These are phyloP conservation scores for Hyphodiscus hymeniophilus DNA, from an alignment of 495 filamentous ascomycete genomes.

Conservation along the genomic window DNA sequence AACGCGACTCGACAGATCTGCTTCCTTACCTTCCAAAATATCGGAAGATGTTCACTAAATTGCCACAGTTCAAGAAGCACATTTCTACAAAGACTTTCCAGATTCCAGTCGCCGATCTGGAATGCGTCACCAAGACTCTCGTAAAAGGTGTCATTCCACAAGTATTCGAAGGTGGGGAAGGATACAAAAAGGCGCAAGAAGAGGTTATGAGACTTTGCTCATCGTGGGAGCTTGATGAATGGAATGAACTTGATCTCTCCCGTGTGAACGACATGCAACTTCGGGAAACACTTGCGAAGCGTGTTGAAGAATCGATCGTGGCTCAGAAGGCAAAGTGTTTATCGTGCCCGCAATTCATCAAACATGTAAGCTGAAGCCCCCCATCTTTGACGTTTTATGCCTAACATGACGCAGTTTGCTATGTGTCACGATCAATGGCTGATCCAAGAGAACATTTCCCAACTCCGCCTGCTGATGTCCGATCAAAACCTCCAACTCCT, in stretches of 20 bases:
- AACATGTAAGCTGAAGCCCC: slow-evolving; percentile 61
- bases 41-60: slow-evolving; percentile 46
- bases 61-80: slow-evolving; percentile 48
- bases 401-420: slow-evolving; percentile 49
- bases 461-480: slow-evolving; percentile 79
- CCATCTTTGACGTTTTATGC: background rate
- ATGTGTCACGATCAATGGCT: slow-evolving; percentile 95
- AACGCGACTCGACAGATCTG: slow-evolving; percentile 66
- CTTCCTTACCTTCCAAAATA: slow-evolving; percentile 69
- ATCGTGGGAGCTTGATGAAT: slow-evolving; percentile 63
- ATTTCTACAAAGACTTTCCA: slow-evolving; percentile 56
- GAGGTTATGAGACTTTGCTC: slow-evolving; percentile 53
- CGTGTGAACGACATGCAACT: slow-evolving; percentile 70
- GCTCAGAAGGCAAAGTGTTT: slow-evolving; percentile 51
- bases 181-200: slow-evolving; percentile 39
- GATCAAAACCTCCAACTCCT: slow-evolving; percentile 94
- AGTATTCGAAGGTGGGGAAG: slow-evolving; percentile 38
- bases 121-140: slow-evolving; percentile 69
- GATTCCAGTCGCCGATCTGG: slow-evolving; percentile 63
- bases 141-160: slow-evolving; percentile 53
- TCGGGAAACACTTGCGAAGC: slow-evolving; percentile 62
- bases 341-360: slow-evolving; percentile 65
- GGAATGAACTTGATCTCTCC: slow-evolving; percentile 81
- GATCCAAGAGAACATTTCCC: slow-evolving; percentile 80
- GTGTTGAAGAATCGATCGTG: slow-evolving; percentile 50